Evolutionary conservation across 192 early-diverging fungal genomes (phyloP), one percentile per base, ranked within the genome.

Genomic region (Dimargaris verticillata): DNA sequence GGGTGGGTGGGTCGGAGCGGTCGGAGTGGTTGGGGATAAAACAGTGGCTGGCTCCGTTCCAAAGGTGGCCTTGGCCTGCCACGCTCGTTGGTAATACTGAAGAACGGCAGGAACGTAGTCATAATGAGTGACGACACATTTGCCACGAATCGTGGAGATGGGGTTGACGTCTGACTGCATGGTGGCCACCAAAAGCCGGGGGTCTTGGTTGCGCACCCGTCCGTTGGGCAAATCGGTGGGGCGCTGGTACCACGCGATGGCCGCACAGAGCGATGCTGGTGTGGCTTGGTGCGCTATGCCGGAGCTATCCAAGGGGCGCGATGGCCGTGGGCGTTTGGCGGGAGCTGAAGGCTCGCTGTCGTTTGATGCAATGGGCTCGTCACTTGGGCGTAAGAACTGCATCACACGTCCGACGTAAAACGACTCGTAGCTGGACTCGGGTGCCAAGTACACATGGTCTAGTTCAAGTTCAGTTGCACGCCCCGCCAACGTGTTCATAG

Each of bases 131-230:
- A 93, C 82, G 20, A 62, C 70, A 69, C 88, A 92, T 58, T 87
- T 89, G 49, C 87, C 91, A 33, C 80, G 78, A 63, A 94, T 92
- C 48, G 81, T 80, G 10, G 79, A 75, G 9, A 89, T 71, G 15
- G 88, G 88, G 55, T 89, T 91, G 64, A 91, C 62, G 62, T 93
- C 91, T 11, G 85, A 83, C 68, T 91, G 81, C 88, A 95, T 92
- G 41, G 86, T 89, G 15, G 90, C 90, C 12, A 91, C 71, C 38
- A 94, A 69, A 11, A 87, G 67, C 9, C 85, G 76, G 24, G 84
- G 76, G 69, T 92, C 88, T 58, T 84, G 74, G 28, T 72, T 72
- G 49, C 78, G 83, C 17, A 67, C 65, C 1, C 72, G 69, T 20
- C 82, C 74, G 17, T 79, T 69, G 29, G 83, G 70, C 55, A 90